Base-by-base conservation (phyloP, 2,329 filamentous ascomycete genomes). In the Achaetomium macrosporum region DNA sequence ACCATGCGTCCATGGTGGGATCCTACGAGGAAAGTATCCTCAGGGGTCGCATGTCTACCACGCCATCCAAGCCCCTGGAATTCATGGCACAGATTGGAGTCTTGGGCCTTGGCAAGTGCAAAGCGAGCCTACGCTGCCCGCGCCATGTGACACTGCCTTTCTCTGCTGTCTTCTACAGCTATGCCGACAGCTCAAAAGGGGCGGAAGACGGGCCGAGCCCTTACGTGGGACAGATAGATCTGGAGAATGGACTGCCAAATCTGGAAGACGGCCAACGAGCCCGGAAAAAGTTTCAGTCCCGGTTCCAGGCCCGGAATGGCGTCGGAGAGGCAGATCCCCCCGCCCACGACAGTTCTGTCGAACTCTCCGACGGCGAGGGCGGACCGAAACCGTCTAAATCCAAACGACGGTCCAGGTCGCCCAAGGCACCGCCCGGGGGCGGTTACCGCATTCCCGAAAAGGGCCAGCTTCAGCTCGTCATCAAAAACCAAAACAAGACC, bases 401-500 rank as follows among this genome's bases (percentile, higher is more conserved):
- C 6, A 85, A 80, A 58, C 78, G 85, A 47, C 76, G 81, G 48
- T 76, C 81, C 6, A 71, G 74, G 30, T 68, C 69, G 0, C 66
- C 68, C 13, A 73, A 68, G 68, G 82, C 85, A 15, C 88, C 90
- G 0, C 87, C 89, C 0, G 90, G 90, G 8, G 92, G 93, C 35
- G 89, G 88, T 64, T 99, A 97, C 68, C 85, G 93, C 41, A 96
- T 99, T 49, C 93, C 93, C 0, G 85, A 93, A 64, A 87, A 91
- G 68, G 93, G 93, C 0, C 93, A 97, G 69, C 76, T 99, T 13
- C 93, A 99, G 64, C 95, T 99, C 58, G 86, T 99, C 57, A 89
- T 99, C 67, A 97, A 97, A 68, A 99, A 97, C 63, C 92, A 91
- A 15, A 96, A 97, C 72, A 97, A 97, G 67, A 97, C 93, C 3